Evolutionary conservation across 1,139 yeast genomes (phyloP).

Genomic region (Keqinozyma sinolaborantium): DNA sequence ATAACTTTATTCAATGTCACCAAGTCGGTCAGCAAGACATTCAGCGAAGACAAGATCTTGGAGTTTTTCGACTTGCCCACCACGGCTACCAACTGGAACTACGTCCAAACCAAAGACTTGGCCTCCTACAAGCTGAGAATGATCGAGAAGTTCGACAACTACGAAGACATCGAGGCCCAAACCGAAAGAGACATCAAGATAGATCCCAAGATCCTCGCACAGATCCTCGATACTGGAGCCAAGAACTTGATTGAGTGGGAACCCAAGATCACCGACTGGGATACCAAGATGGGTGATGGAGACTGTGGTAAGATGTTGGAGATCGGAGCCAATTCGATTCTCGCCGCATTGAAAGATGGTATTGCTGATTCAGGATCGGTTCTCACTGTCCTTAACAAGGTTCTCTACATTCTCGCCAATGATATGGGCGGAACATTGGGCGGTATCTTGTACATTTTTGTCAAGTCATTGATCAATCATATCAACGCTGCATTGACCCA

Average conservation of each 20-base stretch:
- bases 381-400: slow-evolving; percentile 31
- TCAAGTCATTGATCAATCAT: slow-evolving; percentile 38
- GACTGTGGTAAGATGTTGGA: slow-evolving; percentile 50
- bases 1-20: slow-evolving; percentile 45
- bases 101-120: slow-evolving; percentile 26
- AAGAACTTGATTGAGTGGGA: slow-evolving; percentile 36
- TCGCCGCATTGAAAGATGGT: slow-evolving; percentile 27
- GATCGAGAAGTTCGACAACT: slow-evolving; percentile 29
- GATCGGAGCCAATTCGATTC: slow-evolving; percentile 38
- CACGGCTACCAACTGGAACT: slow-evolving; percentile 38
- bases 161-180: slow-evolving; percentile 23
- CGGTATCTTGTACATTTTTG: slow-evolving; percentile 44
- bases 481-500: slow-evolving; percentile 17
- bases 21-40: slow-evolving; percentile 22
- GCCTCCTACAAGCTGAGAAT: slow-evolving; percentile 23
- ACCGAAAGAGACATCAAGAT: slow-evolving; percentile 23
- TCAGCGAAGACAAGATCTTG: slow-evolving; percentile 31
- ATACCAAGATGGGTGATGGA: slow-evolving; percentile 51
- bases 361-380: slow-evolving; percentile 14
- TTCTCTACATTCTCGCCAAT: slow-evolving; percentile 37
- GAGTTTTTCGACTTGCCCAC: slow-evolving; percentile 34
- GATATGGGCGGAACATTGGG: slow-evolving; percentile 58
- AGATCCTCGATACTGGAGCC: slow-evolving; percentile 31
- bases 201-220: slow-evolving; percentile 25
- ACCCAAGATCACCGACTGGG: slow-evolving; percentile 47